These are phyloP conservation scores for Leccinum arenicola DNA, from an alignment of 768 basidiomycete genomes.

Conservation along the genomic window DNA sequence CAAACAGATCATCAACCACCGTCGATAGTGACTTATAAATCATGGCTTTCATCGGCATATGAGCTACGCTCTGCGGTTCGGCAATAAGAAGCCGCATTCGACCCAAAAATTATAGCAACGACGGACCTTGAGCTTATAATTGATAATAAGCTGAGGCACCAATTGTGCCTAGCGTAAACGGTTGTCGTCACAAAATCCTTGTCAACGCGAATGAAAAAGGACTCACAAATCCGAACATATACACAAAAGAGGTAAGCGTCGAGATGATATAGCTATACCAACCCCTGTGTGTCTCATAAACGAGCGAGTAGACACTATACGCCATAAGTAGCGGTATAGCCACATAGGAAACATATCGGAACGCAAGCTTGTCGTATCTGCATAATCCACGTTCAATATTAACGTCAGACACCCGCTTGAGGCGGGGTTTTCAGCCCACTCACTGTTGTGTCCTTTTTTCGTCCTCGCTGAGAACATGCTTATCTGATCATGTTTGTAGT, in stretches of 20 bases:
- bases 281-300: constrained; percentile 82
- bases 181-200: constrained; percentile 12
- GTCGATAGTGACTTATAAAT: constrained; percentile 91
- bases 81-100: constrained; percentile 5
- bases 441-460: constrained; percentile 98
- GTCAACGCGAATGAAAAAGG: not conserved
- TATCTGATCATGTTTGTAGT: constrained; percentile 50
- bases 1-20: constrained; percentile 90
- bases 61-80: constrained; percentile 75
- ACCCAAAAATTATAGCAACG: constrained; percentile 10
- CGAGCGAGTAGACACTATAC: constrained; percentile 77
- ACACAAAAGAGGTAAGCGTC: constrained; percentile 89
- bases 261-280: constrained; percentile 98
- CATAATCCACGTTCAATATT: constrained; percentile 1
- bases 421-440: constrained; percentile 28
- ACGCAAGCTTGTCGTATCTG: constrained; percentile 89
- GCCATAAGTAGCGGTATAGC: constrained; percentile 76
- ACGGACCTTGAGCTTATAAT: constrained; percentile 90
- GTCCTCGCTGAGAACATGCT: constrained; percentile 93
- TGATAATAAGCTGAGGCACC: constrained; percentile 88
- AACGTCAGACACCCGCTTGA: constrained; percentile 24
- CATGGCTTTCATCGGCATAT: constrained; percentile 99
- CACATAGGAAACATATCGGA: constrained; percentile 91
- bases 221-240: constrained; percentile 98
- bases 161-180: constrained; percentile 65